Percentiles rank a stretch among this genome's conserved stretches.
These are phyloP conservation scores for Camellia sinensis DNA, from an alignment of 148 eudicot species.

Conservation along the genomic window DNA sequence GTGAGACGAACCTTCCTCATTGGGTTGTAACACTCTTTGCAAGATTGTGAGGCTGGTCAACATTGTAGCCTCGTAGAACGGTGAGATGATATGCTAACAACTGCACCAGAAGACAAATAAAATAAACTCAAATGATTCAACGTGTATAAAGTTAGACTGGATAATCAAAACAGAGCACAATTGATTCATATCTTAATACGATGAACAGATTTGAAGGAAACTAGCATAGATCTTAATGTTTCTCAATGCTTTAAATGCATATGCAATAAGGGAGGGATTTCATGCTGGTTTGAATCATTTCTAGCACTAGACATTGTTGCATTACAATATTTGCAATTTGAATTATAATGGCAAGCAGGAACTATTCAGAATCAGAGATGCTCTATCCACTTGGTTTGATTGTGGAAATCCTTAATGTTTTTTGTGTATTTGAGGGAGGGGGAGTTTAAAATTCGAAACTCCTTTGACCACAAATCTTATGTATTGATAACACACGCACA, in stretches of 20 bases:
- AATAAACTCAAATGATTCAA: not conserved
- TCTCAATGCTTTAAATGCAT: not conserved
- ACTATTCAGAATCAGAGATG: not conserved
- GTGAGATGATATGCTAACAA: constrained; percentile 96
- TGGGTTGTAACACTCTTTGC: constrained; percentile 98
- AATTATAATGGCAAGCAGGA: constrained; percentile 2
- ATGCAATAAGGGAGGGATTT: not conserved
- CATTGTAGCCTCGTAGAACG: constrained; percentile 86
- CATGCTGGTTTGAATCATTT: not conserved
- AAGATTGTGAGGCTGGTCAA: constrained; percentile 95
- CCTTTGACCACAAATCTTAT: not conserved
- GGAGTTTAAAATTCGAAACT: not conserved
- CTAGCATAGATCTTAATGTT: not conserved
- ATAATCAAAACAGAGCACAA: not conserved
- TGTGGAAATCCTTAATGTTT: not conserved
- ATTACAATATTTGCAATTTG: not conserved
- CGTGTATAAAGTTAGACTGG: not conserved
- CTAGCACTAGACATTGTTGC: not conserved
- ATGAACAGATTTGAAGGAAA: not conserved
- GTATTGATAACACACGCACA: not conserved
- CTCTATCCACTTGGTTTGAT: not conserved
- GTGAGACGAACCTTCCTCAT: constrained; percentile 35
- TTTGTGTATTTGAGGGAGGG: not conserved
- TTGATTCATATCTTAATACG: not conserved
- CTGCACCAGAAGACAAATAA: constrained; percentile 43